Evolutionary conservation across 2,329 filamentous ascomycete species (phyloP), one percentile per base, ranked within the genome.

Genomic region (Venturia nashicola): DNA sequence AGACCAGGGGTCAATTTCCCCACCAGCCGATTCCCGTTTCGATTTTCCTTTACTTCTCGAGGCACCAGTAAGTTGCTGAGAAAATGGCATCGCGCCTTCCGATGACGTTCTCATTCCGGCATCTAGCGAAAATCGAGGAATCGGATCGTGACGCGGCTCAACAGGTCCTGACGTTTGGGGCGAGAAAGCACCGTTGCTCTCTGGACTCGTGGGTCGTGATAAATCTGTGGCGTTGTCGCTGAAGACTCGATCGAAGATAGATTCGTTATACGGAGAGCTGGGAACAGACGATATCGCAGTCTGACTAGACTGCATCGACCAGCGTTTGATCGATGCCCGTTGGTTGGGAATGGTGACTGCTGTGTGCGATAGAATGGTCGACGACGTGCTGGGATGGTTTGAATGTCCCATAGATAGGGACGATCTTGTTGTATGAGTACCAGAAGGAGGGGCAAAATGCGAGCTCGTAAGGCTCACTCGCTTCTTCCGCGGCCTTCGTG

Each of bases 191-290:
- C 76, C 76, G 61, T 87, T 78, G 62, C 86, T 63, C 18, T 89
- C 86, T 0, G 94, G 93, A 44, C 92, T 97, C 0, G 85, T 87
- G 0, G 92, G 90, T 59, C 86, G 82, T 12, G 90, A 91, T 3
- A 83, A 86, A 61, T 90, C 87, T 20, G 80, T 78, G 6, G 73
- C 78, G 57, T 77, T 79, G 64, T 80, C 82, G 67, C 80, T 82
- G 68, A 88, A 84, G 12, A 83, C 77, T 40, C 85, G 82, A 72
- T 97, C 93, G 70, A 96, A 97, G 59, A 96, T 79, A 0, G 89
- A 85, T 39, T 85, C 85, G 1, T 91, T 94, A 55, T 82, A 83
- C 0, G 94, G 92, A 4, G 93, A 97, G 69, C 87, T 91, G 1
- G 91, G 87, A 1, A 88, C 81, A 0, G 92, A 96, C 1, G 88